Evolutionary conservation across 2,329 filamentous ascomycete species (phyloP).

Genomic region (Alternaria hordeiaustralica): DNA sequence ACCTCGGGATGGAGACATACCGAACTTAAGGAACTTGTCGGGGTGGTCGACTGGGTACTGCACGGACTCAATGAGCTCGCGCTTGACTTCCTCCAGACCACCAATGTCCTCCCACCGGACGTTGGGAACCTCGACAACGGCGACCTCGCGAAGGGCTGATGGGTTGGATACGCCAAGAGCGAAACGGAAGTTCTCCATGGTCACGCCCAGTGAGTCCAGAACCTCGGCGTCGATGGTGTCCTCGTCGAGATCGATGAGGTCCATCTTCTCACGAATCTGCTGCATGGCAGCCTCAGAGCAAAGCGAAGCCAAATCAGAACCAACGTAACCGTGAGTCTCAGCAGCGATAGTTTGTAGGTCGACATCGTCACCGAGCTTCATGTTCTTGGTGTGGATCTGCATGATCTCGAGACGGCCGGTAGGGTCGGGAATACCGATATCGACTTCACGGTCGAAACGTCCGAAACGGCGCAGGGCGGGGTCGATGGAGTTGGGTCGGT

Average conservation of each 20-base stretch:
- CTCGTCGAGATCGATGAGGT: conserved; percentile 97
- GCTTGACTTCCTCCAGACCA: conserved; percentile 97
- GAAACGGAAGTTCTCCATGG: conserved; percentile 99
- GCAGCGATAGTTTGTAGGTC: conserved; percentile 96
- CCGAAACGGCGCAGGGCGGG: conserved; percentile 97
- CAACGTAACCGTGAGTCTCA: conserved; percentile 98
- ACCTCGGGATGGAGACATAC: conserved; percentile 95
- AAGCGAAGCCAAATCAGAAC: conserved; percentile 96
- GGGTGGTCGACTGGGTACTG: conserved; percentile 99
- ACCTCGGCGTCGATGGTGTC: conserved; percentile 99
- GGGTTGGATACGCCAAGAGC: conserved; percentile 98
- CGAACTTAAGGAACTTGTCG: conserved; percentile 99
- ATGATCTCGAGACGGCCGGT: conserved; percentile 98
- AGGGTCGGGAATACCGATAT: conserved; percentile 97
- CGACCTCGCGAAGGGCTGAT: conserved; percentile 96
- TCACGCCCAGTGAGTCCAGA: conserved; percentile 95
- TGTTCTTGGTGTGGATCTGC: conserved; percentile 99
- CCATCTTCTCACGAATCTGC: conserved; percentile 99
- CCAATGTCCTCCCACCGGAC: conserved; percentile 99
- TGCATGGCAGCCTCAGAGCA: conserved; percentile 99
- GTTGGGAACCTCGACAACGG: conserved; percentile 98
- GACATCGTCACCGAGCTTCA: conserved; percentile 97
- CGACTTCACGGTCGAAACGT: conserved; percentile 98
- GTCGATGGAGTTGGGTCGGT: conserved; percentile 98
- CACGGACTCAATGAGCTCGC: conserved; percentile 97